phyloP scores from a whole-genome alignment of 176 grass and related monocot species.

The barley (Hordeum vulgare) region DNA sequence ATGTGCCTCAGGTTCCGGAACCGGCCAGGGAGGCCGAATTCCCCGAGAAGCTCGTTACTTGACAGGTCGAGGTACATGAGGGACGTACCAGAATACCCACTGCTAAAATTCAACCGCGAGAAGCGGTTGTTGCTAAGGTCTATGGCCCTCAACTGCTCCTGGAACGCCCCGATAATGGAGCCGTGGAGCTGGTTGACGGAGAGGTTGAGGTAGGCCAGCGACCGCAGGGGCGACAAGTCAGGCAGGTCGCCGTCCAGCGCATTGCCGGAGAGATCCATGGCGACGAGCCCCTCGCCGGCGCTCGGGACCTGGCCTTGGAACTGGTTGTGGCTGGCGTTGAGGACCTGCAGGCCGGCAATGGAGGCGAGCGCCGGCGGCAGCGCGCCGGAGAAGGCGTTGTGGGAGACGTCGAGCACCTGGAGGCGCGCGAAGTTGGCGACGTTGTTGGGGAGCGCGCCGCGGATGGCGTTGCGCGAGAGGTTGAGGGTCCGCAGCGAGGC shows the following conservation, averaged over 20 bases:
- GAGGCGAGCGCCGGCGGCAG: conserved; percentile 54
- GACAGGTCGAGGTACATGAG: conserved; percentile 83
- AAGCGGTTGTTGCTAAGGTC: conserved; percentile 89
- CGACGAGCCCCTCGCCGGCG: conserved; percentile 23
- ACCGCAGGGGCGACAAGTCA: conserved; percentile 48
- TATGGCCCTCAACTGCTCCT: conserved; percentile 45
- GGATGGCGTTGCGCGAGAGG: conserved; percentile 69
- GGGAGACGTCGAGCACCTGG: conserved; percentile 64
- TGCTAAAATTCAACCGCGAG: conserved; percentile 49
- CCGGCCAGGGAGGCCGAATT: conserved; percentile 25
- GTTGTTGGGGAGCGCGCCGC: conserved; percentile 58
- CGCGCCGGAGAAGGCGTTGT: conserved; percentile 57
- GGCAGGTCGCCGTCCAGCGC: conserved; percentile 50
- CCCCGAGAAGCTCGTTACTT: conserved; percentile 53
- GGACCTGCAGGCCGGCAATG: conserved; percentile 33
- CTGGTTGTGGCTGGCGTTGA: conserved; percentile 54
- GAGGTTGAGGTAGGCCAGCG: conserved; percentile 68
- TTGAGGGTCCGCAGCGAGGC: conserved; percentile 59
- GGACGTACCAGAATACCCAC: conserved; percentile 42
- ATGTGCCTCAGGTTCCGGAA: conserved; percentile 55
- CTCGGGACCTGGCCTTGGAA: conserved; percentile 44
- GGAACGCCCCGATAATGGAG: conserved; percentile 37
- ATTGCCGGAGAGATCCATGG: conserved; percentile 74
- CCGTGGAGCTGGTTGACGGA: conserved; percentile 56
- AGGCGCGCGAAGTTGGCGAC: conserved; percentile 62